Evolutionary conservation across 31 red algal genomes (phyloP).

Genomic region (Bonnemaisonia californica): DNA sequence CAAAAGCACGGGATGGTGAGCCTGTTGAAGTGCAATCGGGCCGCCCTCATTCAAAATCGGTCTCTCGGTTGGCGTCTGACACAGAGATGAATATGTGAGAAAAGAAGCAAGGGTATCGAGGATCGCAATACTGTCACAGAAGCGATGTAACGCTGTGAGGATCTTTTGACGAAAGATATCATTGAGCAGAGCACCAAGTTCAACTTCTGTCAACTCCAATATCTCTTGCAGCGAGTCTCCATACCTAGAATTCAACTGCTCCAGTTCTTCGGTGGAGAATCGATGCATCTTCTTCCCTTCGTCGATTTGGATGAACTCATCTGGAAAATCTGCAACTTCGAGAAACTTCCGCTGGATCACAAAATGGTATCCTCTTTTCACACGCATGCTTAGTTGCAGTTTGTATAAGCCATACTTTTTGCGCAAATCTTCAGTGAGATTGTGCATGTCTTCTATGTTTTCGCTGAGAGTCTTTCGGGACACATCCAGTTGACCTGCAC

Average conservation of each 20-base stretch:
- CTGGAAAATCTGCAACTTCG: slow-evolving; percentile 28
- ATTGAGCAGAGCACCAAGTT: slow-evolving; percentile 58
- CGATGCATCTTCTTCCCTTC: slow-evolving; percentile 60
- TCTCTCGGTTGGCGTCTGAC: slow-evolving; percentile 18
- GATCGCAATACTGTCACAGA: slow-evolving; percentile 88
- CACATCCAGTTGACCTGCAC: slow-evolving; percentile 64
- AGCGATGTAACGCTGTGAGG: slow-evolving; percentile 74
- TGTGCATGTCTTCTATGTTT: slow-evolving; percentile 75
- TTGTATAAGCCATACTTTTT: slow-evolving; percentile 47
- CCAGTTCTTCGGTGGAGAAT: slow-evolving; percentile 68
- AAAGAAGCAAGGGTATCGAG: slow-evolving; percentile 77
- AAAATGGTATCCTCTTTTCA: slow-evolving; percentile 75
- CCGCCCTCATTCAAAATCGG: slow-evolving; percentile 48
- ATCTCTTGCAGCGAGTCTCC: slow-evolving; percentile 79
- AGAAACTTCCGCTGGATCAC: slow-evolving; percentile 42
- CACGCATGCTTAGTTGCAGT: slow-evolving; percentile 48
- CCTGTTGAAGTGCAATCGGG: slow-evolving; percentile 55
- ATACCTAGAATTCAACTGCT: slow-evolving; percentile 74
- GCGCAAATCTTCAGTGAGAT: slow-evolving; percentile 22
- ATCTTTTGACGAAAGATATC: slow-evolving; percentile 36
- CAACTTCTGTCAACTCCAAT: slow-evolving; percentile 63
- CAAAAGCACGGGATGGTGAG: slow-evolving; percentile 47
- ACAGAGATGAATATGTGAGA: slow-evolving; percentile 47
- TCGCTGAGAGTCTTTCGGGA: slow-evolving; percentile 80
- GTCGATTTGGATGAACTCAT: slow-evolving; percentile 56